Base-by-base conservation (phyloP, 2,329 filamentous ascomycete species). In the Clathrospora elynae region DNA sequence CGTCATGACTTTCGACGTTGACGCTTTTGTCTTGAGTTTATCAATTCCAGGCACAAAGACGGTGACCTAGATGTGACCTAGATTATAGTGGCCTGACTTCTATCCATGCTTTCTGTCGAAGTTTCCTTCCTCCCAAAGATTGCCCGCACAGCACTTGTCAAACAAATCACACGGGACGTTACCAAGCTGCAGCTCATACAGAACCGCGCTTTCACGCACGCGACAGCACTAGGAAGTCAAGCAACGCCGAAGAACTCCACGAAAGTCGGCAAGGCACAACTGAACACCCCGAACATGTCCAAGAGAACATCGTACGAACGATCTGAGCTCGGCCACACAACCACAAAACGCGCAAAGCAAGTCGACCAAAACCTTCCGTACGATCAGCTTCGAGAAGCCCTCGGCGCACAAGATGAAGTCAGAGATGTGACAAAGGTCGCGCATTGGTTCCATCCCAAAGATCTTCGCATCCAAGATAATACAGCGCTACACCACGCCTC, bases 381-480 rank as follows among this genome's bases (percentile, higher is more conserved):
- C 43, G 61, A 71, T 10, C 57, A 73, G 23, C 63, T 79, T 11
- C 51, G 62, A n/a, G 57, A 68, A 28, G 59, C 68, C 2, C 58
- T 78, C 3, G 62, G 69, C 14, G 57, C 66, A 5, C 75, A 74
- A 43, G 58, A 70, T 12, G 66, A 66, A 23, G 60, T 68, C 8
- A 62, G 67, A 13, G 59, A 71, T 5, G 66, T 70, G 5, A 64
- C 60, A n/a, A 74, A 69, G 44, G 71, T 78, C 1, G 61, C 73
- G 4, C 75, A 78, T 46, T 78, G 76, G 77, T 78, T 78, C 50
- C 71, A 75, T n/a, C 73, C 71, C 42, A 78, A 78, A 47, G 77
- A 78, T 39, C 56, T 78, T 6, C 69, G 77, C 14, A 72, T 75
- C 31, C 72, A 78, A 32, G 77, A 78, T 47, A 79, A 79, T 44